A percentile compares a stretch with the other conserved stretches of the same genome.
Evolutionary conservation across 2,329 filamentous ascomycete species (phyloP).

Genomic region (Parastagonospora nodorum): DNA sequence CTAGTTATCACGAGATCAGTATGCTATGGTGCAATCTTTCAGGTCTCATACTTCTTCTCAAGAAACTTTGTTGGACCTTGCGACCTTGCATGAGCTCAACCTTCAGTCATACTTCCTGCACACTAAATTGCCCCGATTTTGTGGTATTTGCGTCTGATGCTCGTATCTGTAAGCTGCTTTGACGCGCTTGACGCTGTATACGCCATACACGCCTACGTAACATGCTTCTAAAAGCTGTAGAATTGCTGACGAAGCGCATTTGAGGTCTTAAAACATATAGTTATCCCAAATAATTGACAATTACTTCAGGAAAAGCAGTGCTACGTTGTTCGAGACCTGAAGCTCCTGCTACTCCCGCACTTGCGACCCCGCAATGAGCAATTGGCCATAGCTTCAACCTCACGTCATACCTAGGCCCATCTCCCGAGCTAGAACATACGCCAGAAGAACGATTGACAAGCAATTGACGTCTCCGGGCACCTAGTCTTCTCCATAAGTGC

Average conservation of each 20-base stretch:
- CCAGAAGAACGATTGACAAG: constrained; percentile 5
- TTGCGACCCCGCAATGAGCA: constrained; percentile 6
- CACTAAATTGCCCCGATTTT: no score
- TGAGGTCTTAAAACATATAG: not conserved
- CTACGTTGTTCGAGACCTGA: not conserved
- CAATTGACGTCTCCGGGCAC: constrained; percentile 8
- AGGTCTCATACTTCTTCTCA: not conserved
- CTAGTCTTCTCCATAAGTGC: not conserved
- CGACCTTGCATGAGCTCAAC: no score
- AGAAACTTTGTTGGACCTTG: no score
- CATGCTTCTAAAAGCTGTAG: not conserved
- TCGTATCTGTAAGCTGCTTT: not conserved
- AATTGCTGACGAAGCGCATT: not conserved
- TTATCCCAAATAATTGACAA: not conserved
- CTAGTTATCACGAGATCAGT: not conserved
- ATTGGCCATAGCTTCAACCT: constrained; percentile 14
- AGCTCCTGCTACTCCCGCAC: not conserved
- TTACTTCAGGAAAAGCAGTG: not conserved
- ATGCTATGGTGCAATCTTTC: not conserved
- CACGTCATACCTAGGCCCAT: constrained; percentile 6
- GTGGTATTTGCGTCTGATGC: not conserved
- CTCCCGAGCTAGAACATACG: not conserved
- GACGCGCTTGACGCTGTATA: constrained; percentile 27
- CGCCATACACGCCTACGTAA: constrained; percentile 13
- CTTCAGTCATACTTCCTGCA: no score